phyloP scores from a whole-genome alignment of 139 green algal genomes.

The Closterium sp. region DNA sequence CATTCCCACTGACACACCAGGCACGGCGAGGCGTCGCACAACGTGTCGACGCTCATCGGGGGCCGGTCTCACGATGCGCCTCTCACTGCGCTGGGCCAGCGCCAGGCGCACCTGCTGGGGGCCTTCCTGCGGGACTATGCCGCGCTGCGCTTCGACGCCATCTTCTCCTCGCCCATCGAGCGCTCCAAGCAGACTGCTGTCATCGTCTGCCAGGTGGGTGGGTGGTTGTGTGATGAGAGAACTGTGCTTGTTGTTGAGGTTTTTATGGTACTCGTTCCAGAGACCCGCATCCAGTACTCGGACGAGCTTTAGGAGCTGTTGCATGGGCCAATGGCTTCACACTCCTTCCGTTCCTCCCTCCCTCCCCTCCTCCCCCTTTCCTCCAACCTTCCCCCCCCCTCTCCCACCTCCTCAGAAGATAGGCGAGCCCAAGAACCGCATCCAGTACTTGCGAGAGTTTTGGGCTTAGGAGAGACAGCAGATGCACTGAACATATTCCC shows the following conservation, averaged over 20 bases:
- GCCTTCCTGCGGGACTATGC: constrained; percentile 22
- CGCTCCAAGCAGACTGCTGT: constrained; percentile 10
- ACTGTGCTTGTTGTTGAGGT: no score
- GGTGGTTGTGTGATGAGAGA: no score
- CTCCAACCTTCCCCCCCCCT: not conserved
- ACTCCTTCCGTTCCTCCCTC: no score
- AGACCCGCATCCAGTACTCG: no score
- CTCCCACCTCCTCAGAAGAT: not conserved
- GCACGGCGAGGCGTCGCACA: not conserved
- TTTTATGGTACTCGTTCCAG: no score
- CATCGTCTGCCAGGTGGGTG: constrained; percentile 29
- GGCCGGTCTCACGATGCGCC: constrained; percentile 8
- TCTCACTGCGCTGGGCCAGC: constrained; percentile 6
- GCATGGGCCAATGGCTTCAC: no score
- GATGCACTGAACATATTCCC: no score
- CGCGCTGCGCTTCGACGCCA: constrained; percentile 28
- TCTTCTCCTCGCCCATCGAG: constrained; percentile 46
- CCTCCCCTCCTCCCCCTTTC: no score
- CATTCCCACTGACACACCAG: not conserved
- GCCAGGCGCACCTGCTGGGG: constrained; percentile 25
- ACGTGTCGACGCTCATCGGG: constrained; percentile 8
- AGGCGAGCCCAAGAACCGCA: not conserved
- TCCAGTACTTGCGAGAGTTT: not conserved
- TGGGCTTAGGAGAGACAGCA: no score
- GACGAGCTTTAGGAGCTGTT: no score